Conservation (phyloP, 2,329 filamentous ascomycete species). For the Epichloe gansuensis region DNA sequence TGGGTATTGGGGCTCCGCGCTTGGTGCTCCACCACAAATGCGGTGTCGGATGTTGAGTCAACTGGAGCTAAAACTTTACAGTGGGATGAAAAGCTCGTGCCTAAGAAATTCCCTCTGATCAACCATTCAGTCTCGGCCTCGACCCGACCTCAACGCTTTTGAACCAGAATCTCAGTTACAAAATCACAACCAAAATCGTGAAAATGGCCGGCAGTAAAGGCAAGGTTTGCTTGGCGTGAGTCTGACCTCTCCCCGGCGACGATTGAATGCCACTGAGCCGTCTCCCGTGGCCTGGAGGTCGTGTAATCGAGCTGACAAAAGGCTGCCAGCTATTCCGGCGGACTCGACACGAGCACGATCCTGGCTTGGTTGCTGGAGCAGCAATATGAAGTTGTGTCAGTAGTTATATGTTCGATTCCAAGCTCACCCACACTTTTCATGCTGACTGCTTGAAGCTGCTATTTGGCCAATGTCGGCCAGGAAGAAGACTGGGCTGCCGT, state of each 20-base stretch:
- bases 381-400: conserved; percentile 11
- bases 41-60: neutral
- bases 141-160: neutral
- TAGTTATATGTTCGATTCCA: neutral
- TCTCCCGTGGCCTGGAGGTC: neutral
- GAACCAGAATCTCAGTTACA: neutral
- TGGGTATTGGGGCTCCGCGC: neutral
- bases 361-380: conserved; percentile 27
- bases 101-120: neutral
- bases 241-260: neutral
- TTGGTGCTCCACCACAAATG: neutral
- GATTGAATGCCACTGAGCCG: neutral
- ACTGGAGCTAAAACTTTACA: neutral
- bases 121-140: neutral
- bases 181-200: too few relatives aligned
- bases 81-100: neutral
- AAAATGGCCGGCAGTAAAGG: conserved; percentile 1
- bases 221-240: conserved; percentile 2
- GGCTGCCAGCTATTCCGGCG: conserved; percentile 8
- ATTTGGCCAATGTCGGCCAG: conserved; percentile 33
- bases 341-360: conserved; percentile 31
- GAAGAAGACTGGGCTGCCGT: conserved; percentile 60
- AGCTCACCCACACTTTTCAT: conserved; percentile 43
- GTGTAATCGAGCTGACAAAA: neutral
- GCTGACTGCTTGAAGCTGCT: conserved; percentile 1